phyloP scores from a whole-genome alignment of 495 filamentous ascomycete genomes.

The Xylaria telfairii region DNA sequence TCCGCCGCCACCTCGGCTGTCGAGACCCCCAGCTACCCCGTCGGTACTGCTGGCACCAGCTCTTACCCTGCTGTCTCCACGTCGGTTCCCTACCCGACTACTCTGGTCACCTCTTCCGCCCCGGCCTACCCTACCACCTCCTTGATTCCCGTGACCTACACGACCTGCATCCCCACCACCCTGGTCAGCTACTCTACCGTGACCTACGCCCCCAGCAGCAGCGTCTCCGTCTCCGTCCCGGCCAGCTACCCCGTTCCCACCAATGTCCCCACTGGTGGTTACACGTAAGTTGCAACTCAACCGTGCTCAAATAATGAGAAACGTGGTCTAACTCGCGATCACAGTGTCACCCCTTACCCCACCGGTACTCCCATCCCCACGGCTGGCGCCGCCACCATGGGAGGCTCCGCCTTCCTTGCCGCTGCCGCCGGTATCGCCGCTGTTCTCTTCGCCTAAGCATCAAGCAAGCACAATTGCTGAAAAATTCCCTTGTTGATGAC shows the following conservation, averaged over 20 bases:
- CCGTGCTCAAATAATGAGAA: conserved; percentile 12
- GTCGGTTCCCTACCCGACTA: conserved; percentile 32
- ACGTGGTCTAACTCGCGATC: conserved; percentile 28
- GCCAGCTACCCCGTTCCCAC: conserved; percentile 40
- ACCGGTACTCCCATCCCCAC: conserved; percentile 47
- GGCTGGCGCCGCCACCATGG: conserved; percentile 52
- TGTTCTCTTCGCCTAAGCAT: conserved; percentile 58
- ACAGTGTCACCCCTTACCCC: conserved; percentile 33
- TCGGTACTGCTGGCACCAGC: conserved; percentile 19
- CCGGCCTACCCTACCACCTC: conserved; percentile 45
- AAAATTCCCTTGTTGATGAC: conserved; percentile 24
- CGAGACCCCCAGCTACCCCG: conserved; percentile 19
- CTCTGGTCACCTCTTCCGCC: conserved; percentile 26
- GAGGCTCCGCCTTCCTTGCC: conserved; percentile 53
- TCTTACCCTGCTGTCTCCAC: conserved; percentile 15
- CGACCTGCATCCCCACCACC: conserved; percentile 41
- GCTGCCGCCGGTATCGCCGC: conserved; percentile 59
- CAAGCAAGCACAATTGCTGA: conserved; percentile 15
- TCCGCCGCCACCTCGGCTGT: conserved; percentile 20
- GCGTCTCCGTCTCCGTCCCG: conserved; percentile 25
- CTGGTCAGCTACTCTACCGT: conserved; percentile 61
- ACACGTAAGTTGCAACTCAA: conserved; percentile 36
- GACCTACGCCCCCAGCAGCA: conserved; percentile 46
- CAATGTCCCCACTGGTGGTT: conserved; percentile 39
- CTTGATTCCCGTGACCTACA: conserved; percentile 52